Base-by-base conservation (phyloP, 108 stramenopile species). In the Fragilariopsis cylindrus region DNA sequence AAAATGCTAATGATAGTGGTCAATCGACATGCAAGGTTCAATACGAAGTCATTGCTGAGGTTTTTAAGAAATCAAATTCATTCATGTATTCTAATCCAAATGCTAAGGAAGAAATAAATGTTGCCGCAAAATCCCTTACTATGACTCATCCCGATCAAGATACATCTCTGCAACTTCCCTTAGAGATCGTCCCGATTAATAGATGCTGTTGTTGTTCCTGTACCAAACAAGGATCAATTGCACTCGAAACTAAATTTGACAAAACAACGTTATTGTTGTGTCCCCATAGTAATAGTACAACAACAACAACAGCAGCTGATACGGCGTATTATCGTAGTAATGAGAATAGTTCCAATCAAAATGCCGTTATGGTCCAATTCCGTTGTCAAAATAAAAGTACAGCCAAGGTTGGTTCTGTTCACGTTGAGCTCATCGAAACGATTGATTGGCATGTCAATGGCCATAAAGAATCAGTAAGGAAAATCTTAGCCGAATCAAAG, bases 371-470 rank as follows among this genome's bases (percentile, higher is more conserved):
- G 0, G 71, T 78, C 39, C n/a, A 57, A 9, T 78, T 78, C 42
- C 63, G 54, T 18, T 65, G 71, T 40, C 52, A 72, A 45, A 78
- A 78, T 48, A 58, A 58, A n/a, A 70, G 69, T 42, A 70, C 70
- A 11, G 46, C 58, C 0, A 63, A 44, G 2, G 77, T 72, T 3
- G 6, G 47, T 7, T 5, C 12, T 6, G 71, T 78, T 3, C n/a
- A 56, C 1, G 54, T 66, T 42, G 49, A 65, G 46, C 16, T 78
- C 48, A 46, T 60, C 0, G 54, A 78, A 49, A 62, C 57, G 8
- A 67, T 71, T 15, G 71, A 78, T 72, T 78, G 77, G 77, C 71
- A 39, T 43, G 53, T 57, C 56, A 70, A 71, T 40, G 15, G 52
- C 44, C 49, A 46, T 7, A 49, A 4, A 11, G 60, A 71, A 48